Base-by-base conservation (phyloP, 108 stramenopile genomes). In the Schizochytrium sp. region DNA sequence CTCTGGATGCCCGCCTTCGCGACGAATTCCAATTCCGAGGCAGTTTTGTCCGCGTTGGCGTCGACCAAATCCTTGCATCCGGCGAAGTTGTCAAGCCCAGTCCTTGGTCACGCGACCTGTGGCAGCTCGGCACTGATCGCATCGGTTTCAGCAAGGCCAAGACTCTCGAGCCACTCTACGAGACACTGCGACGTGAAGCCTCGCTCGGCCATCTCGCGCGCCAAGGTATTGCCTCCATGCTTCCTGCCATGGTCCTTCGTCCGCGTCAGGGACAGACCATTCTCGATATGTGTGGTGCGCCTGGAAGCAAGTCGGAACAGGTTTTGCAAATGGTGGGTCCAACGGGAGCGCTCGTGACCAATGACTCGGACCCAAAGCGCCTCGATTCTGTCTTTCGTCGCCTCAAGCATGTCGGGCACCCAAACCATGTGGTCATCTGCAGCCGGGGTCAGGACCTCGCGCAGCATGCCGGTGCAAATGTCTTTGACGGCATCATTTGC, bases 241-340 rank as follows among this genome's bases (percentile, higher is more conserved):
- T 90, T 14, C 90, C 90, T 5, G 90, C 88, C 43, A 72, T 90
- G n/a, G 87, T 72, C 2, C 72, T 90, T 6, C 44, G 57, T 14
- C 69, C 88, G 18, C 5, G 60, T 5, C 48, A 47, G 8, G 51
- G 53, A 72, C 45, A 91, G 25, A 19, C 29, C 88, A 95, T 96
- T 0, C 89, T 96, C 89, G 97, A 97, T 88, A 44, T 96, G 57
- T 97, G 97, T 72, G 95, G 96, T 8, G 91, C 92, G 41, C 97
- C 97, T 0, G 97, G 97, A 60, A 92, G 90, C 58, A 97, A 97
- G 89, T 96, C 97, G 43, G 47, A 95, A 72, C 97, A 97, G 89
- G 25, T 90, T 4, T 2, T 90, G 14, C 48, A 48, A 21, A 44
- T 87, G 83, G 87, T 89, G 34, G 83, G 55, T 21, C 10, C 44